A percentile compares a stretch with the other conserved stretches of the same genome.
phyloP scores from a whole-genome alignment of 202 grass and related monocot species.

The Miscanthus sacchariflorus region DNA sequence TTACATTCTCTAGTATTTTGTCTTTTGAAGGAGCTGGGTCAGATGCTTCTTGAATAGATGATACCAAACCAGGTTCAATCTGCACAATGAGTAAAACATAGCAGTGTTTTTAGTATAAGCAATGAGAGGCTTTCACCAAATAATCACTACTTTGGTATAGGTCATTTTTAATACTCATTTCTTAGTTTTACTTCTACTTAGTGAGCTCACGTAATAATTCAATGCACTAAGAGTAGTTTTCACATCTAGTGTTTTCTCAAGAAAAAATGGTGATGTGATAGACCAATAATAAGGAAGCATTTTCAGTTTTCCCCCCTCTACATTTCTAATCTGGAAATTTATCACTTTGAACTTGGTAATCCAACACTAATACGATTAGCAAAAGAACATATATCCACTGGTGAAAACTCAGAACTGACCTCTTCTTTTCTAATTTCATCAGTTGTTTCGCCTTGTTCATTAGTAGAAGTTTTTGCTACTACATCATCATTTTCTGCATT shows the following conservation, averaged over 20 bases:
- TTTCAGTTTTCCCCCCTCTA: not conserved
- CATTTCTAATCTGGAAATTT: conserved; percentile 37
- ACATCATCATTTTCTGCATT: conserved; percentile 23
- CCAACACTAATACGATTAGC: not conserved
- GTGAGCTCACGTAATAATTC: not conserved
- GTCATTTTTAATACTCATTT: not conserved
- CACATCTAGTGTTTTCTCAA: not conserved
- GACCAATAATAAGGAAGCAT: conserved; percentile 8
- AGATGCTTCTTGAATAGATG: conserved; percentile 37
- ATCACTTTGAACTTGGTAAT: conserved; percentile 21
- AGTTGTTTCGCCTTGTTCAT: conserved; percentile 22
- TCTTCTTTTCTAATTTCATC: conserved; percentile 50
- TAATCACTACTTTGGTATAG: not conserved
- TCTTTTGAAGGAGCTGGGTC: conserved; percentile 44
- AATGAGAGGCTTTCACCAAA: conserved; percentile 22
- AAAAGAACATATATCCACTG: conserved; percentile 8
- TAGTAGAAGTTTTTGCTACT: conserved; percentile 25
- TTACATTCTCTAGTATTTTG: conserved; percentile 50
- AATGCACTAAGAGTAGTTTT: not conserved
- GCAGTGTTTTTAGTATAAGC: conserved; percentile 11
- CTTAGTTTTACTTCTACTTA: conserved; percentile 38
- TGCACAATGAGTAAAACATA: conserved; percentile 28
- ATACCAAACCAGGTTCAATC: conserved; percentile 39
- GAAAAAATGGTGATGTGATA: conserved; percentile 1
- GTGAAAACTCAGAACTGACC: conserved; percentile 50